A percentile compares a stretch with the other conserved stretches of the same genome.
These are phyloP conservation scores for Zasmidium cellare DNA, from an alignment of 2,329 filamentous ascomycete genomes.

Conservation along the genomic window DNA sequence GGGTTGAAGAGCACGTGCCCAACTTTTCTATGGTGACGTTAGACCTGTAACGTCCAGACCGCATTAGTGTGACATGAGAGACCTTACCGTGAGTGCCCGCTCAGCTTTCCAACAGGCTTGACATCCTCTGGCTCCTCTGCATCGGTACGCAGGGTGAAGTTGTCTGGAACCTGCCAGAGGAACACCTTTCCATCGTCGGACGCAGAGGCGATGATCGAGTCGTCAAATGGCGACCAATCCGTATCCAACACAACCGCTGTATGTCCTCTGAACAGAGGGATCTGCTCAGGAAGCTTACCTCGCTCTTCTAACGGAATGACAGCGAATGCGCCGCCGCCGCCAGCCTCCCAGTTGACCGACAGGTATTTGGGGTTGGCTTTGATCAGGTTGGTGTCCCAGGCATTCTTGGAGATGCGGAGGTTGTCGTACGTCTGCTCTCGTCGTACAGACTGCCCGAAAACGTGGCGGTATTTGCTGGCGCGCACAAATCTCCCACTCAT, in stretches of 20 bases:
- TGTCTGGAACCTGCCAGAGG: conserved; percentile 89
- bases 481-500: conserved; percentile 74
- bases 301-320: conserved; percentile 89
- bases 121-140: conserved; percentile 81
- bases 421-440: conserved; percentile 99
- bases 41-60: conserved; percentile 20
- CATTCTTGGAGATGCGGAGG: conserved; percentile 93
- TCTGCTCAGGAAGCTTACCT: conserved; percentile 86
- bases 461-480: conserved; percentile 80
- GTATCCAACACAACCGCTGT: conserved; percentile 95
- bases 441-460: conserved; percentile 92
- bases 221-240: conserved; percentile 98
- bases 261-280: conserved; percentile 94
- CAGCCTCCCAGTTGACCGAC: conserved; percentile 97
- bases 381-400: conserved; percentile 97
- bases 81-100: conserved; percentile 78
- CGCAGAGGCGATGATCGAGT: conserved; percentile 85
- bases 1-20: conserved; percentile 98
- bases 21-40: conserved; percentile 70
- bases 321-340: conserved; percentile 93
- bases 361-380: conserved; percentile 97
- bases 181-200: conserved; percentile 97
- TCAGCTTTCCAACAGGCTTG: conserved; percentile 74
- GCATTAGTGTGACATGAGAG: too few species aligned
- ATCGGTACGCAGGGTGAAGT: conserved; percentile 82